A percentile compares a stretch with the other conserved stretches of the same genome.
phyloP scores from a whole-genome alignment of 164 flowering plant genomes.

The Macadamia integrifolia region DNA sequence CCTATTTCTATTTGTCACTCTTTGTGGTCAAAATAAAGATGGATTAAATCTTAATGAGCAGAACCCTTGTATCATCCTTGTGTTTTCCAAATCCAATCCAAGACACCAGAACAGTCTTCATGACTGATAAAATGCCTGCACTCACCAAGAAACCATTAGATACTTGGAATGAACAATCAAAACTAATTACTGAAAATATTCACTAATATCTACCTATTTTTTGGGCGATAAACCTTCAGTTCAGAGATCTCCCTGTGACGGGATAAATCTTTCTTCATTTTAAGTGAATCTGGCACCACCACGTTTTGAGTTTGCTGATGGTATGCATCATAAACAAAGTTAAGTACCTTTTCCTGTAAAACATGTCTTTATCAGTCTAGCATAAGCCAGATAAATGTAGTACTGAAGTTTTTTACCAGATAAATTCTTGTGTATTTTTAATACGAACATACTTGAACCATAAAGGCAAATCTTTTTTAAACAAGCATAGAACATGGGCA shows the following conservation, averaged over 20 bases:
- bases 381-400: not conserved
- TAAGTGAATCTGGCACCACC: slow-evolving; percentile 56
- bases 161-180: not conserved
- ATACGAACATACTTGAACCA: not conserved
- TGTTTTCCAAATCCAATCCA: slow-evolving; percentile 63
- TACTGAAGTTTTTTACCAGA: not conserved
- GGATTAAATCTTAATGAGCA: too few species aligned
- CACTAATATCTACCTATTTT: slow-evolving; percentile 50
- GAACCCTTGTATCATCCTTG: slow-evolving; percentile 14
- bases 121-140: slow-evolving; percentile 55
- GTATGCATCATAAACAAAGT: slow-evolving; percentile 65
- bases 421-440: not conserved
- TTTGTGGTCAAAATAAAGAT: too few species aligned
- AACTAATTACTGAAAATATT: not conserved
- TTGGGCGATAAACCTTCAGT: slow-evolving; percentile 59
- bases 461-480: not conserved
- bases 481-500: not conserved
- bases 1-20: too few species aligned
- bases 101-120: slow-evolving; percentile 54
- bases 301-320: slow-evolving; percentile 38
- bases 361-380: not conserved
- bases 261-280: slow-evolving; percentile 48
- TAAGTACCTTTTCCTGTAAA: slow-evolving; percentile 63
- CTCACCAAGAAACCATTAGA: slow-evolving; percentile 8
- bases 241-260: slow-evolving; percentile 31